Base-by-base conservation (phyloP, 805 yeast species). In the Ogataea trehalophila region DNA sequence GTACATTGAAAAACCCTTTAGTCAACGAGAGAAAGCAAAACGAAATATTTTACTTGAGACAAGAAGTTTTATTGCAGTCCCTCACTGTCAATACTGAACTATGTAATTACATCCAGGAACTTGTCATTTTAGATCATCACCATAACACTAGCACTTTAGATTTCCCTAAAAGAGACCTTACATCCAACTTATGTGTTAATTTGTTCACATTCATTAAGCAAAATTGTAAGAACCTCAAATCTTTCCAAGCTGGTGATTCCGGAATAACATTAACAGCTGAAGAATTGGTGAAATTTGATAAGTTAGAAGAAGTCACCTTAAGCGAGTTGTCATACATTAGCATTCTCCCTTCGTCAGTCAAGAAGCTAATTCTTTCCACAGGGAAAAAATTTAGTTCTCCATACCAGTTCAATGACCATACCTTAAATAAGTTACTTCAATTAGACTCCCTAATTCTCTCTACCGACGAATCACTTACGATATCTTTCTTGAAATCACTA, bases 61-160 rank as follows among this genome's bases (percentile, higher is more conserved):
- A 80, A 41, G 67, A 67, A 36, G 62, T 73, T 3, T 58, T 81
- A 37, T 41, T 68, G 13, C 69, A 69, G 18, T 63, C 74, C 1
- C 52, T 76, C 23, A 46, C 43, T 5, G 50, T 69, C 40, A 72
- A 75, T 45, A 51, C 68, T 2, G 60, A 61, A 5, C 60, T 76
- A 18, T 62, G 67, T 18, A 15, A 45, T 4, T 55, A 58, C 37
- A 61, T 78, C 2, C 59, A 67, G 37, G 61, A 67, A 29, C 54
- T 78, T 2, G 57, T 57, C 0, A 60, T 77, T 0, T 62, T 64
- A 18, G 69, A 59, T 5, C 34, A 39, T 7, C 46, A 44, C 6
- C 37, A 40, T 23, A 17, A 20, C 29, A 55, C 57, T 6, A 65
- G 66, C 6, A 43, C 44, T 15, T 64, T 65, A 0, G 44, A 42